A percentile compares a stretch with the other conserved stretches of the same genome.
Evolutionary conservation across 352 stramenopile genomes (phyloP).

Genomic region (Pythium myriotylum): DNA sequence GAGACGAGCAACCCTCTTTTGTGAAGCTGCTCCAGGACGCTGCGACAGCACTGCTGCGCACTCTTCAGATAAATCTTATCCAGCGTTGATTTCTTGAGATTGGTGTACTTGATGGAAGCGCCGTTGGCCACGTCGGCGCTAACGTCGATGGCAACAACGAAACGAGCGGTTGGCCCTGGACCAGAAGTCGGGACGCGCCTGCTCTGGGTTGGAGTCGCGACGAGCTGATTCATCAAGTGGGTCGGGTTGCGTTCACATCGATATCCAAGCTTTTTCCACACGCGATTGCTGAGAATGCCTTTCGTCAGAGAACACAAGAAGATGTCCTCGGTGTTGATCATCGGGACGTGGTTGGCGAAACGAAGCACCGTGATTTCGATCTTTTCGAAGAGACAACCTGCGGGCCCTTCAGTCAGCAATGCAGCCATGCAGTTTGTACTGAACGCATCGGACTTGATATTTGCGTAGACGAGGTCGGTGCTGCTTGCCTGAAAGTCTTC

Average conservation of each 20-base stretch:
- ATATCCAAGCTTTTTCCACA: conserved; percentile 68
- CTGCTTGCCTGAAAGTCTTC: conserved; percentile 38
- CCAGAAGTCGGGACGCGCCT: conserved; percentile 7
- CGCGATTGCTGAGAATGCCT: conserved; percentile 36
- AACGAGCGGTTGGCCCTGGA: conserved; percentile 11
- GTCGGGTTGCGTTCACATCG: conserved; percentile 35
- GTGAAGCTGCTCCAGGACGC: conserved; percentile 54
- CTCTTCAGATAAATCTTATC: conserved; percentile 46
- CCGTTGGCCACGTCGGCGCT: conserved; percentile 19
- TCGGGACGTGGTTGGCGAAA: conserved; percentile 73
- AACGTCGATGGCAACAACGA: conserved; percentile 65
- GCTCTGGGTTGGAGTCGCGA: conserved; percentile 22
- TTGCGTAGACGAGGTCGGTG: conserved; percentile 51
- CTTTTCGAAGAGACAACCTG: conserved; percentile 2
- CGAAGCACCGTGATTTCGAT: conserved; percentile 69
- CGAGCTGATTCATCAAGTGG: conserved; percentile 55
- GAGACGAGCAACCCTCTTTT: conserved; percentile 46
- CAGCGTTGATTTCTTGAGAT: conserved; percentile 55
- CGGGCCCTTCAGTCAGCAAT: conserved; percentile 30
- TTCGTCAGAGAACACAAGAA: conserved; percentile 56
- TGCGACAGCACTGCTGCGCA: conserved; percentile 42
- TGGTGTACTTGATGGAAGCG: conserved; percentile 47
- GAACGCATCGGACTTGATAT: conserved; percentile 28
- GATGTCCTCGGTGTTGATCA: conserved; percentile 65
- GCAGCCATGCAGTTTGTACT: conserved; percentile 51